phyloP scores from a whole-genome alignment of 2,329 filamentous ascomycete species.

The Fragosphaeria purpurea region DNA sequence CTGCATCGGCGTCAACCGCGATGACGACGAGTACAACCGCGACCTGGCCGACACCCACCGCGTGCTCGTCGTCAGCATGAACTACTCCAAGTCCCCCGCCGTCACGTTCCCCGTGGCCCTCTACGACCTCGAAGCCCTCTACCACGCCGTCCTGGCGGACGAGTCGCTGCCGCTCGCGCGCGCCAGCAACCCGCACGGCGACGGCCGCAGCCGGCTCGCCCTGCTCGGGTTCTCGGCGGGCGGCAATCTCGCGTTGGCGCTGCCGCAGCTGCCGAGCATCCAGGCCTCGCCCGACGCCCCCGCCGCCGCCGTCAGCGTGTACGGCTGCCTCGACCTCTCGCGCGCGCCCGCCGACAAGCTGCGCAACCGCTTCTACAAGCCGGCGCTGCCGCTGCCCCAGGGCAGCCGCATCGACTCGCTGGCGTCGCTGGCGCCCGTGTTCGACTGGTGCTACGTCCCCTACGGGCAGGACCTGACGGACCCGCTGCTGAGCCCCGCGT shows the following conservation, averaged over 20 bases:
- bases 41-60: conserved; percentile 28
- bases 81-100: conserved; percentile 37
- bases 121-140: conserved; percentile 34
- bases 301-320: conserved; percentile 30
- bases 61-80: conserved; percentile 36
- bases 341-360: conserved; percentile 20
- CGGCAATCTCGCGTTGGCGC: conserved; percentile 34
- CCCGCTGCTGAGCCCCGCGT: conserved; percentile 30
- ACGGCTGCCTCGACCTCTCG: conserved; percentile 32
- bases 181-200: conserved; percentile 8
- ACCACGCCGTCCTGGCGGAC: conserved; percentile 31
- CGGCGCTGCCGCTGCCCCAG: conserved; percentile 19
- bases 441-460: conserved; percentile 32
- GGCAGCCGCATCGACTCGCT: conserved; percentile 19
- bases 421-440: conserved; percentile 19
- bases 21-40: conserved; percentile 37
- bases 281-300: conserved; percentile 12
- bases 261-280: conserved; percentile 28
- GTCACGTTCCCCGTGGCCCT: conserved; percentile 32
- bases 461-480: conserved; percentile 26
- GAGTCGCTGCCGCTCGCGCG: conserved; percentile 33
- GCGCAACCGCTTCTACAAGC: conserved; percentile 25
- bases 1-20: conserved; percentile 28
- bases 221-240: conserved; percentile 41
- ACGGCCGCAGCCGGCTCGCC: conserved; percentile 18